Percentiles rank a stretch among this genome's conserved stretches.
Evolutionary conservation across 768 basidiomycete species (phyloP).

Genomic region (Serpula lacrymans): DNA sequence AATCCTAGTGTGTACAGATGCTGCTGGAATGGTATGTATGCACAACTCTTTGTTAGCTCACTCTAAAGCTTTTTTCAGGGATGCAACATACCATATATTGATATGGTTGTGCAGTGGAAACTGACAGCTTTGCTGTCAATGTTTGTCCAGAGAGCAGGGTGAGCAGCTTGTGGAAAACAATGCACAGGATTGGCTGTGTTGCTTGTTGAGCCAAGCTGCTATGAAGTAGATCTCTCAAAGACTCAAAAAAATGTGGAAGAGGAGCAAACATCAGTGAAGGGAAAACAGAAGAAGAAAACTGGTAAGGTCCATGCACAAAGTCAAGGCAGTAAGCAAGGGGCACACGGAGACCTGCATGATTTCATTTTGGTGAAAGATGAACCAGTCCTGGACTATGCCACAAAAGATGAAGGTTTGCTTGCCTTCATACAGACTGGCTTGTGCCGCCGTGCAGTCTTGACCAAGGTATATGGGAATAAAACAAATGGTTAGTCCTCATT

Average conservation of each 20-base stretch:
- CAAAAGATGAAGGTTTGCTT: conserved; percentile 30
- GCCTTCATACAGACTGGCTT: conserved; percentile 23
- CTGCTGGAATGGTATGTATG: conserved; percentile 33
- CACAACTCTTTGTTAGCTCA: too few species aligned
- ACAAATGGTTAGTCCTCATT: conserved; percentile 9
- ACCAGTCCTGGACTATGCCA: conserved; percentile 9
- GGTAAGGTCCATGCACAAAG: conserved; percentile 5
- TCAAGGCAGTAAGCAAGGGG: conserved; percentile 11
- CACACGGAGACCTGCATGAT: conserved; percentile 11
- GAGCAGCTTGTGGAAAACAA: neutral
- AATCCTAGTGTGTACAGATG: conserved; percentile 34
- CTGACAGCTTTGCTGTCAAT: conserved; percentile 10
- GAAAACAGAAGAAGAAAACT: conserved; percentile 1
- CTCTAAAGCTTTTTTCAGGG: too few species aligned
- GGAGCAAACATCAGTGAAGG: too few species aligned
- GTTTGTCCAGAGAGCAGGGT: neutral
- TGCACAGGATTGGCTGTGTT: neutral
- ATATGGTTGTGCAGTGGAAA: neutral
- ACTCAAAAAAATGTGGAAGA: neutral
- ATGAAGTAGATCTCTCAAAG: neutral
- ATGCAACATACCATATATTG: neutral
- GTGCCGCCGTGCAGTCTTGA: too few species aligned
- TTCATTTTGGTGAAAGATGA: neutral
- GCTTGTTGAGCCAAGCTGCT: neutral
- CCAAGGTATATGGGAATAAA: conserved; percentile 16